Evolutionary conservation across 441 rosid species (phyloP).

Genomic region (Adansonia rubrostipa): DNA sequence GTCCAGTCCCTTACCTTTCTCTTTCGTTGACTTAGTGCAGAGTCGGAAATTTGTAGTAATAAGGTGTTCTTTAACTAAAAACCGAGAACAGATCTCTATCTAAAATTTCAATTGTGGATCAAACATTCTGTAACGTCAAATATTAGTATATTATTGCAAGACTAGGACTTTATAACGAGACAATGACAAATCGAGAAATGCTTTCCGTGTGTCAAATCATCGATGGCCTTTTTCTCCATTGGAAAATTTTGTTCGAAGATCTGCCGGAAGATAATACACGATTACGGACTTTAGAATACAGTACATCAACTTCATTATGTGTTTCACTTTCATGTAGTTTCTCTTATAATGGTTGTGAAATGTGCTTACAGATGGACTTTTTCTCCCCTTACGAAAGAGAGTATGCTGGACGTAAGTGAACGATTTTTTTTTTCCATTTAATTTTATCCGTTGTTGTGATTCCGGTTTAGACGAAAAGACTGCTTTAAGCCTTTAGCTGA

Average conservation of each 20-base stretch:
- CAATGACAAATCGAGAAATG: background rate
- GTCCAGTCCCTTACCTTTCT: constrained; percentile 16
- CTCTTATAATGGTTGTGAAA: constrained; percentile 24
- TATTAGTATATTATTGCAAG: background rate
- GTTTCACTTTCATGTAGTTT: background rate
- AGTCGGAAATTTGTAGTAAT: background rate
- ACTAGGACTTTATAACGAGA: background rate
- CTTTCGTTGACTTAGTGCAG: background rate
- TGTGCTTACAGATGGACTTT: constrained; percentile 77
- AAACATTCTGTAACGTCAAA: background rate
- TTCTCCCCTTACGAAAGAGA: constrained; percentile 75
- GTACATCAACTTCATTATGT: background rate
- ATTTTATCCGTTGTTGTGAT: background rate
- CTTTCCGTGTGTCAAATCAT: background rate
- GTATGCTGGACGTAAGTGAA: constrained; percentile 69
- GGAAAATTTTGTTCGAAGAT: background rate
- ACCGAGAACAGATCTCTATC: background rate
- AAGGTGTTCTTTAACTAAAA: background rate
- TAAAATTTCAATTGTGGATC: background rate
- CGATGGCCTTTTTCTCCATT: background rate
- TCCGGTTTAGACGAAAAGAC: background rate
- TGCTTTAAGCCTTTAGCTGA: background rate
- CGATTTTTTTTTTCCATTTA: background rate
- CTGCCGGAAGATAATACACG: background rate
- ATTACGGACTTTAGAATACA: background rate